Base-by-base conservation (phyloP, 2,329 filamentous ascomycete species). In the Thelonectria blattea region DNA sequence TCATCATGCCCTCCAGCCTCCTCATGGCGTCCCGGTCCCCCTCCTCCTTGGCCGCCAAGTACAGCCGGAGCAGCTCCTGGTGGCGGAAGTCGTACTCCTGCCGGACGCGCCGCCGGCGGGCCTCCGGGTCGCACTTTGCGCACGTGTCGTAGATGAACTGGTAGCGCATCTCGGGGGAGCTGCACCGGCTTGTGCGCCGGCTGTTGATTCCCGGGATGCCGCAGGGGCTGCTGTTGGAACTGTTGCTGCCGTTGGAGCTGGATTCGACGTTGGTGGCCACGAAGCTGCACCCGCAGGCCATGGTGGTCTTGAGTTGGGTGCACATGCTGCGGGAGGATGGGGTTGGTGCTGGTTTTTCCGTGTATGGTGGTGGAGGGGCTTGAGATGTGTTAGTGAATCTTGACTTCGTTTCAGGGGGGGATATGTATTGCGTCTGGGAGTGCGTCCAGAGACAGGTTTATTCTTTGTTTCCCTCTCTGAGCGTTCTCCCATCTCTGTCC, bases 111-210 rank as follows among this genome's bases (percentile, higher is more conserved):
- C 67, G 68, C 17, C 73, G 70, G 39, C 60, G 66, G 20, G 69
- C 68, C 1, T 68, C 67, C 0, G 73, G 71, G 51, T 79, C 75
- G 61, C 77, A 80, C 6, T 62, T 52, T 8, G 75, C 72, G 65
- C 77, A 79, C n/a, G 73, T 76, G 63, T 76, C 75, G 43, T 72
- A 59, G 45, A 79, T 52, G 56, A 69, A 70, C 12, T 57, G 60
- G 22, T 56, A 59, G 32, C 63, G 63, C 24, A 60, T 27, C 14
- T 60, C 45, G 39, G 56, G 59, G 14, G 60, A 62, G 54, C 65
- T 65, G 59, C 56, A 47, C 2, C 43, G 47, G 30, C 59, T 60
- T 45, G 41, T 24, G 37, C 32, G 47, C 30, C 45, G 46, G 20
- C 52, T 64, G 22, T 6, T 6, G 22, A 24, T 3, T 3, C 22